Evolutionary conservation across 2,329 filamentous ascomycete genomes (phyloP), one percentile per base, ranked within the genome.

Genomic region (Pseudocercospora pini-densiflorae): DNA sequence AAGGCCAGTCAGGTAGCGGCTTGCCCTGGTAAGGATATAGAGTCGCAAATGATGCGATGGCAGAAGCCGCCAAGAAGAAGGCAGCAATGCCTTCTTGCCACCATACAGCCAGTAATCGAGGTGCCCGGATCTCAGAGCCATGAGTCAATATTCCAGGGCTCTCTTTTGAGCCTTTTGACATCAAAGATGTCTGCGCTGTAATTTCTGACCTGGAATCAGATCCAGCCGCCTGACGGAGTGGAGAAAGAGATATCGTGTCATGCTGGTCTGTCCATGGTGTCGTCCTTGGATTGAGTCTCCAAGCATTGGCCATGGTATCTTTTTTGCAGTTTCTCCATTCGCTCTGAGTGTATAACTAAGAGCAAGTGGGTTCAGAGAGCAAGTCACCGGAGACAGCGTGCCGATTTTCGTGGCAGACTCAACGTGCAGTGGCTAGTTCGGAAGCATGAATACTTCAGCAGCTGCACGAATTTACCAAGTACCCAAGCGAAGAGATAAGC

Each of bases 1-100:
- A 36, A 31, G 54, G 54, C 54, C 54, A 58, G 7, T 58, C 27
- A n/a, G 54, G 54, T 16, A 58, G 19, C 29, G 54, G 54, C 33
- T 36, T 31, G 23, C 54, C 54, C 33, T 58, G 54, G 7, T 58
- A 58, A 29, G 54, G 23, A 21, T 58, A 58, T 3, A 58, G 54
- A 21, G 54, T 58, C 9, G 54, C 54, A 23, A 58, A 58, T 33
- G 33, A 31, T 10, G 54, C 54, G n/a, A 58, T 58, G 1, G 54
- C 54, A 31, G 54, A 58, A 16, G 27, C 54, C 1, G 33, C 33
- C 27, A 58, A 36, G 16, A 36, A 33, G 27, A 58, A 33, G 12
- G 33, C 54, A 19, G 54, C 54, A 21, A 58, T 36, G 6, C 10
- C 29, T 36, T 58, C 54, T 21, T 36, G 27, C 54, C 54, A 58